A percentile compares a stretch with the other conserved stretches of the same genome.
phyloP scores from a whole-genome alignment of 495 filamentous ascomycete species.

The Penicillium cosmopolitanum region DNA sequence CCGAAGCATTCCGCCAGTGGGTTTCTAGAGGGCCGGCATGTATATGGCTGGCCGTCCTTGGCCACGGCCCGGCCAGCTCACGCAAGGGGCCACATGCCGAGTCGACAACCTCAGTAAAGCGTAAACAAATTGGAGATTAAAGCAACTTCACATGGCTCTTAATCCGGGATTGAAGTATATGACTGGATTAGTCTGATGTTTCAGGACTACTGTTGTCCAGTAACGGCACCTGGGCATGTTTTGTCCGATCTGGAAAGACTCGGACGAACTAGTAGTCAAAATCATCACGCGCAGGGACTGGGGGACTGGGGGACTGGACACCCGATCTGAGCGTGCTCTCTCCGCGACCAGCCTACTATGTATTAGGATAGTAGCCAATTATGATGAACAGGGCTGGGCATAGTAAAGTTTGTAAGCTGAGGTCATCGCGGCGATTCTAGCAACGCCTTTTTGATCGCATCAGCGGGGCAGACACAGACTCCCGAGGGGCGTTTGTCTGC shows the following conservation, averaged over 20 bases:
- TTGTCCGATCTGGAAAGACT: background rate
- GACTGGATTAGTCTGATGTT: background rate
- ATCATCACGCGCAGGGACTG: too few species aligned
- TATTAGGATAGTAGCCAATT: background rate
- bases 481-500: background rate
- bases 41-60: constrained; percentile 11
- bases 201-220: background rate
- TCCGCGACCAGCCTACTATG: background rate
- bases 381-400: background rate
- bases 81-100: constrained; percentile 30
- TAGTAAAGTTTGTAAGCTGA: background rate
- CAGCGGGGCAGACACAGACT: constrained; percentile 5
- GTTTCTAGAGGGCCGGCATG: constrained; percentile 20
- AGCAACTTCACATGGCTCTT: background rate
- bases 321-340: too few species aligned
- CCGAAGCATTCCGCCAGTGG: constrained; percentile 22
- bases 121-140: constrained; percentile 13
- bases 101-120: background rate
- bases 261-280: too few species aligned
- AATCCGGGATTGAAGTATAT: background rate
- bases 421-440: background rate
- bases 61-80: background rate
- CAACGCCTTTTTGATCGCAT: constrained; percentile 7
- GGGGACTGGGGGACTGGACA: too few species aligned
- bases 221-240: background rate